phyloP scores from a whole-genome alignment of 2,329 filamentous ascomycete genomes.

The Balansia obtecta region DNA sequence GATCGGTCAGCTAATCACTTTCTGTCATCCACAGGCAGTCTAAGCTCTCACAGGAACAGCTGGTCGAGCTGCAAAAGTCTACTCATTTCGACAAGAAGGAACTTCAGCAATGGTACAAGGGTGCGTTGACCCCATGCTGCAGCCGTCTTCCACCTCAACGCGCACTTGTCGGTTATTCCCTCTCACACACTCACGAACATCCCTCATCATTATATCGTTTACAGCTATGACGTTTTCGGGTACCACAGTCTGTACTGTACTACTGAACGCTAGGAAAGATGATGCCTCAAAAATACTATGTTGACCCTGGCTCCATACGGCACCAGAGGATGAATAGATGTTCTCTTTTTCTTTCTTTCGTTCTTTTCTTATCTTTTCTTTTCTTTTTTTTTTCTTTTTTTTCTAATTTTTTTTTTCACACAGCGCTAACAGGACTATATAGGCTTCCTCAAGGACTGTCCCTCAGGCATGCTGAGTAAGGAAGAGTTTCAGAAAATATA shows the following conservation, averaged over 20 bases:
- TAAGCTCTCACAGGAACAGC: slow-evolving; percentile 93
- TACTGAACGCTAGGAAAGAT: neutral
- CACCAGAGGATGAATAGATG: neutral
- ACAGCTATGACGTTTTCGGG: neutral
- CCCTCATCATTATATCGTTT: too few relatives aligned
- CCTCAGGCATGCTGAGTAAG: slow-evolving; percentile 91
- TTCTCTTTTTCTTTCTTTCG: too few relatives aligned
- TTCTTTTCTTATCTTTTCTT: too few relatives aligned
- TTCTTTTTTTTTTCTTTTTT: too few relatives aligned
- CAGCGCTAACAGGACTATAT: slow-evolving; percentile 5
- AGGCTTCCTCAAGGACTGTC: slow-evolving; percentile 98
- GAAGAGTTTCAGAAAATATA: slow-evolving; percentile 99
- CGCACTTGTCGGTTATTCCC: neutral
- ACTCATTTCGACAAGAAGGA: slow-evolving; percentile 99
- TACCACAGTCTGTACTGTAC: neutral
- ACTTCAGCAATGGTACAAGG: slow-evolving; percentile 99
- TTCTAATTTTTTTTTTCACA: too few relatives aligned
- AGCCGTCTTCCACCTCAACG: neutral
- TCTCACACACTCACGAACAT: too few relatives aligned
- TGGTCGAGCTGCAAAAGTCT: slow-evolving; percentile 87
- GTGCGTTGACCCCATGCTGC: slow-evolving; percentile 29
- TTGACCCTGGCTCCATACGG: neutral
- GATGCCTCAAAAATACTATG: neutral
- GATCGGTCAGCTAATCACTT: slow-evolving; percentile 12
- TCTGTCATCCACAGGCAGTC: slow-evolving; percentile 58